Conservation (phyloP, 1,139 yeast species). For the Wickerhamomyces sp. region DNA sequence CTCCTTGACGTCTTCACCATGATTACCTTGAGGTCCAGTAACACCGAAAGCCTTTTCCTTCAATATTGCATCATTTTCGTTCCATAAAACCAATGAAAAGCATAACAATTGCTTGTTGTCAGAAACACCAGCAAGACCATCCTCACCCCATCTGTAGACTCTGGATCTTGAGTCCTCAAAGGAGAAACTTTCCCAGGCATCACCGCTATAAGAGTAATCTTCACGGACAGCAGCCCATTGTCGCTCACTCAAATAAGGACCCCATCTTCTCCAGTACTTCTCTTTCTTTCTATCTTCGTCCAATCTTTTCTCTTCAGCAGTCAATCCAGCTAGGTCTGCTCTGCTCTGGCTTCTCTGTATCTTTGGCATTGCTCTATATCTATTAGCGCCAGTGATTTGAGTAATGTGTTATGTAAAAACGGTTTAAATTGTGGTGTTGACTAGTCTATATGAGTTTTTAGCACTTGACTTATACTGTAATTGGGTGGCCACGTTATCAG, state of each 20-base stretch:
- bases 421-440: no score
- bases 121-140: constrained; percentile 88
- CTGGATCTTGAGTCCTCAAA: constrained; percentile 84
- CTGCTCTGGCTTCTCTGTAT: constrained; percentile 21
- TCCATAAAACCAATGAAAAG: constrained; percentile 82
- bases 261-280: constrained; percentile 86
- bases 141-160: constrained; percentile 95
- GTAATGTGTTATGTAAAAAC: no score
- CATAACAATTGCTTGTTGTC: constrained; percentile 82
- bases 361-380: constrained; percentile 5
- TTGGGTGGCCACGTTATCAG: neutral
- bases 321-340: constrained; percentile 30
- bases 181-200: constrained; percentile 91
- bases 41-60: constrained; percentile 88
- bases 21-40: constrained; percentile 92
- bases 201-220: constrained; percentile 83
- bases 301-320: constrained; percentile 70
- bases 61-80: constrained; percentile 79
- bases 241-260: constrained; percentile 86
- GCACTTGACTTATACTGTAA: neutral
- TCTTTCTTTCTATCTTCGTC: constrained; percentile 50
- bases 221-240: constrained; percentile 84
- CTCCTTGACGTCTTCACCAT: constrained; percentile 87
- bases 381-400: no score
- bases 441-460: no score